Evolutionary conservation across 106 monocot species (phyloP), one percentile per base, ranked within the genome.

Genomic region (Dendrobium chrysotoxum): DNA sequence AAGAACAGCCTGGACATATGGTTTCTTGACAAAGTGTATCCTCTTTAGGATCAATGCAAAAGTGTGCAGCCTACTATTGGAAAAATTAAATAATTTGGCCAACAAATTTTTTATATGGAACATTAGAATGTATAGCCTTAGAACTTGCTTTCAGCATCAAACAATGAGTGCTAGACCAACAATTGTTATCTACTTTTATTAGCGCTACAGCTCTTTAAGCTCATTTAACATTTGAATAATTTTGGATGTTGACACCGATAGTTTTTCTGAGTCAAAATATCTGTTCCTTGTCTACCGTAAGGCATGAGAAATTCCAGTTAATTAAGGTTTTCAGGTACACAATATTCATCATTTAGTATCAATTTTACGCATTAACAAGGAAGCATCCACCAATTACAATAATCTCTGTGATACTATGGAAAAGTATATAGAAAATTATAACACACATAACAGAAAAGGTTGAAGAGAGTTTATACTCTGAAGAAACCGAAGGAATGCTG

Each of bases 401-500:
- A 9, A 28, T 66, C 28, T 26, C 1, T 23, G 20, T 9, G 66
- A 23, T 28, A 66, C 8, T 66, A 5, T 28, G 23, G 66, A 30
- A 70, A 15, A 28, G 12, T 35, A 16, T 35, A 31, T 0, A 5
- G 4, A 70, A 70, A 70, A 12, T 38, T 35, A 70, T 70, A 39
- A 42, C 3, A 72, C 53, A 23, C 28, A 7, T 47, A 53, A 15
- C 31, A 61, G 75, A 38, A 26, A 68, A 77, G 65, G 5, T 40
- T 20, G 28, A 55, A 65, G 30, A 78, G 78, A 81, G 41, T 40
- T 41, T 78, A 81, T 99, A 99, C 99, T 87, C 78, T 99, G 99
- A 55, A 99, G 88, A 68, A 99, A 81, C 0, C 95, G 95, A 39
- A 99, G 88, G 83, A 86, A 85, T 46, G 99, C 90, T 76, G 99